Evolutionary conservation across 2,329 filamentous ascomycete genomes (phyloP), one percentile per base, ranked within the genome.

Genomic region (Penicillium janthinellum): DNA sequence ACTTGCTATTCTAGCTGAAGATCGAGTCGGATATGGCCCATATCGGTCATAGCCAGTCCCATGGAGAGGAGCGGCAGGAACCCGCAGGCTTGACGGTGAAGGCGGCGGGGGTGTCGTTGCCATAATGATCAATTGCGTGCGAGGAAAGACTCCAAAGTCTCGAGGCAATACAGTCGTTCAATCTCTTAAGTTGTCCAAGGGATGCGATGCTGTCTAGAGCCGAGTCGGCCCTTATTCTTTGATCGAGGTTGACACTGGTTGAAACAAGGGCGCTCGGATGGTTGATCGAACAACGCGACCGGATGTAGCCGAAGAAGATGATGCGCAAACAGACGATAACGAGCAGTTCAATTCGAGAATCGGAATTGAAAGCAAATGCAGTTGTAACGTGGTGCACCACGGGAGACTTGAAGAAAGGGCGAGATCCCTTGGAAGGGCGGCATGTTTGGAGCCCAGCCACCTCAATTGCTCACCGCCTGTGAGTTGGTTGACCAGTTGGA

Each of bases 41-140:
- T 74, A 77, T 37, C 70, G 63, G 64, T 81, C 77, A 65, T 81
- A 79, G 58, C 72, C 73, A 58, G 78, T 67, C 48, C 80, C 80
- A 73, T 81, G 77, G 57, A 74, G 75, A 52, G 80, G 80, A 59
- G 79, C 79, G 44, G 72, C 70, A 47, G 80, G 80, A 50, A 75
- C 75, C n/a, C 75, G 69, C 56, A 78, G 64, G 28, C 64, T 67
- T 37, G 73, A 71, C 39, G 73, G 67, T 17, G 66, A 68, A 10
- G 64, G 72, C 38, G 75, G 72, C n/a, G 79, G 79, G 57, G 79
- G 79, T 66, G 79, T 81, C 39, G 78, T 75, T 54, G 78, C 75
- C 78, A 80, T 81, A 54, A 57, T 71, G 61, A 54, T 56, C 4
- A 22, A 49, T 60, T 42, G 54, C 54, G 31, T 45, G 50, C 11